Percentiles rank a stretch among this genome's conserved stretches.
These are phyloP conservation scores for Ophiosphaerella herpotricha DNA, from an alignment of 2,329 filamentous ascomycete genomes.

Conservation along the genomic window DNA sequence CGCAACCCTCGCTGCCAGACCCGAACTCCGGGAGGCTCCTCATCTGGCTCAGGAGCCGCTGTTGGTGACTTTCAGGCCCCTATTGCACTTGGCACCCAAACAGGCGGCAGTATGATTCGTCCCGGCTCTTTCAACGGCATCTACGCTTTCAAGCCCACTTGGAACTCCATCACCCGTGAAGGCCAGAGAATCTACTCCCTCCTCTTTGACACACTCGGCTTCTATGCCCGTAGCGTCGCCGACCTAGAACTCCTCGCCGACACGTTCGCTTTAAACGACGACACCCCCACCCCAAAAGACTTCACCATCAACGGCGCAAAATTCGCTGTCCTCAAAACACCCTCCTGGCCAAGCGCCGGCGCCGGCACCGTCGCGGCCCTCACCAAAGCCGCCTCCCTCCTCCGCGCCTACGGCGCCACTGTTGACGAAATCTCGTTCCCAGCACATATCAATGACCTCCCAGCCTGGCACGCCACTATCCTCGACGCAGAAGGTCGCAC, in stretches of 20 bases:
- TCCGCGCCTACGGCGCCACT: slow-evolving; percentile 55
- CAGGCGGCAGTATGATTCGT: slow-evolving; percentile 66
- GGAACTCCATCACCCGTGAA: slow-evolving; percentile 65
- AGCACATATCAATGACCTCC: slow-evolving; percentile 54
- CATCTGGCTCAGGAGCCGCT: slow-evolving; percentile 68
- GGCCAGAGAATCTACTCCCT: slow-evolving; percentile 64
- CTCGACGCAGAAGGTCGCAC: slow-evolving; percentile 59
- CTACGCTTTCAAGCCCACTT: slow-evolving; percentile 69
- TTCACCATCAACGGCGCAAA: slow-evolving; percentile 53
- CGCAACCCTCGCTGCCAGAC: slow-evolving; percentile 60
- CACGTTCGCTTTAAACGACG: slow-evolving; percentile 60
- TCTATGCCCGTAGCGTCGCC: slow-evolving; percentile 62
- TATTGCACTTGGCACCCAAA: slow-evolving; percentile 67
- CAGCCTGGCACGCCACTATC: slow-evolving; percentile 50
- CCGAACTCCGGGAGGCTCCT: slow-evolving; percentile 69
- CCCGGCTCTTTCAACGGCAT: slow-evolving; percentile 69
- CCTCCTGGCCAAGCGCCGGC: slow-evolving; percentile 54
- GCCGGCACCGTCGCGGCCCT: slow-evolving; percentile 44
- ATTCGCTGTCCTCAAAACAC: slow-evolving; percentile 59
- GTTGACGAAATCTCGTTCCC: slow-evolving; percentile 62
- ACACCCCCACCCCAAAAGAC: slow-evolving; percentile 41
- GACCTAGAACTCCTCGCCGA: slow-evolving; percentile 63
- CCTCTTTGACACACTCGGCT: slow-evolving; percentile 65
- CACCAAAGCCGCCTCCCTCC: slow-evolving; percentile 38
- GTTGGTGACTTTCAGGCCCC: slow-evolving; percentile 69